Evolutionary conservation across 2,329 filamentous ascomycete genomes (phyloP), one percentile per base, ranked within the genome.

Genomic region (Fusarium dlaminii): DNA sequence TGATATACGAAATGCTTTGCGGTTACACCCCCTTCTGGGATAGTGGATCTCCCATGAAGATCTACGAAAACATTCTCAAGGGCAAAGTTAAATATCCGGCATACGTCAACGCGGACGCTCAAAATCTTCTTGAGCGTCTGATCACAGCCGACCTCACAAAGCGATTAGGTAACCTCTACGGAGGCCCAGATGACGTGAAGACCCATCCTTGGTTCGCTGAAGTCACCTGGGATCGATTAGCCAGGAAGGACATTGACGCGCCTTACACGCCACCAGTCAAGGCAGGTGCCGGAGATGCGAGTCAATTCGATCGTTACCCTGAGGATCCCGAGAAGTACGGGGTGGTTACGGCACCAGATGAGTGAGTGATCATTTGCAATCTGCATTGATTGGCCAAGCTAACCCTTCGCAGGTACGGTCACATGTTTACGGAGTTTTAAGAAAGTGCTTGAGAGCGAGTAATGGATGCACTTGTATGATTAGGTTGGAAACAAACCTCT

Each of bases 1-100:
- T 99, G 77, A 98, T 99, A 82, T 99, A 98, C 83, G 96, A 99
- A 87, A 99, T 99, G 96, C 90, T 99, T 42, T 98, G 96, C 81
- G 96, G 96, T 34, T 99, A 98, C 84, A 99, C 96, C 10, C 96
- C 96, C 10, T 99, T 99, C 87, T 99, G 96, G 96, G 96, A 99
- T 82, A 94, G 94, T 78, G 96, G 96, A 63, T 98, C 94, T 49
- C 96, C 96, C 6, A 97, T 99, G 90, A 98, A 98, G 85, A 99
- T 99, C 80, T 99, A 99, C 85, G 96, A 99, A 86, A 99, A 99
- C 82, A 99, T 99, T 79, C 90, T 99, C 74, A 95, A 95, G 80
- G 96, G 96, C 68, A 92, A 93, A 78, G 94, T 99, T 83, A 98
- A 98, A 85, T 99, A 98, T 82, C 96, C 96, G 61, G 92, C 94